phyloP scores from a whole-genome alignment of 345 rosid species.

The Dimocarpus longan region DNA sequence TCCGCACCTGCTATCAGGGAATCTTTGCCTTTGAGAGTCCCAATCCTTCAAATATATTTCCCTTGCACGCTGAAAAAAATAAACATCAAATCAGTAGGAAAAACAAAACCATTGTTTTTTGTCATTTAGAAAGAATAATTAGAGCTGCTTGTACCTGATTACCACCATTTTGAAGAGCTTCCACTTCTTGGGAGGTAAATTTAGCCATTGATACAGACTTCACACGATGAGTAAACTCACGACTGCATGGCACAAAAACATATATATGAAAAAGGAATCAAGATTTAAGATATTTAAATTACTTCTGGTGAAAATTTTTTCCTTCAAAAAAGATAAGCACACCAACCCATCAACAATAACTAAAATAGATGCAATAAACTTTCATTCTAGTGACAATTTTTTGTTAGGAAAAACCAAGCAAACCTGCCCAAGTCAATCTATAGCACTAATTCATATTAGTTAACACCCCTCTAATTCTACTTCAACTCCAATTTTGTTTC shows the following conservation, averaged over 20 bases:
- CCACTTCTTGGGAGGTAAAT: slow-evolving; percentile 94
- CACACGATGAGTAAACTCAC: slow-evolving; percentile 97
- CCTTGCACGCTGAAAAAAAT: slow-evolving; percentile 79
- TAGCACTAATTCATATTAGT: neutral
- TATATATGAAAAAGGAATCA: slow-evolving; percentile 15
- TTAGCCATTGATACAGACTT: slow-evolving; percentile 98
- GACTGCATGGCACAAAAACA: slow-evolving; percentile 52
- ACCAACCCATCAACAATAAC: neutral
- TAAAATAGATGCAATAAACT: neutral
- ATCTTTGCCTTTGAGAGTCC: slow-evolving; percentile 87
- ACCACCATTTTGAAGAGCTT: slow-evolving; percentile 94
- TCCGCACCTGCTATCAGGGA: slow-evolving; percentile 82
- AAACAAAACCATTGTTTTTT: slow-evolving; percentile 19
- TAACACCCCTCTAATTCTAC: neutral
- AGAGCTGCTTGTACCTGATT: slow-evolving; percentile 68
- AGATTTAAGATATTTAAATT: neutral
- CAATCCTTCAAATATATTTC: slow-evolving; percentile 80
- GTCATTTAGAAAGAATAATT: slow-evolving; percentile 6
- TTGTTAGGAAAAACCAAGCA: neutral
- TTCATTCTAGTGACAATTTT: neutral
- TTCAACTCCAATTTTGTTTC: slow-evolving; percentile 8
- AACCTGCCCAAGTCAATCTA: neutral
- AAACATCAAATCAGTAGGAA: slow-evolving; percentile 23
- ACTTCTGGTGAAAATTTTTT: neutral
- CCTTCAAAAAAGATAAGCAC: neutral